These are phyloP conservation scores for Mycena leptocephala DNA, from an alignment of 768 basidiomycete genomes.

Conservation along the genomic window DNA sequence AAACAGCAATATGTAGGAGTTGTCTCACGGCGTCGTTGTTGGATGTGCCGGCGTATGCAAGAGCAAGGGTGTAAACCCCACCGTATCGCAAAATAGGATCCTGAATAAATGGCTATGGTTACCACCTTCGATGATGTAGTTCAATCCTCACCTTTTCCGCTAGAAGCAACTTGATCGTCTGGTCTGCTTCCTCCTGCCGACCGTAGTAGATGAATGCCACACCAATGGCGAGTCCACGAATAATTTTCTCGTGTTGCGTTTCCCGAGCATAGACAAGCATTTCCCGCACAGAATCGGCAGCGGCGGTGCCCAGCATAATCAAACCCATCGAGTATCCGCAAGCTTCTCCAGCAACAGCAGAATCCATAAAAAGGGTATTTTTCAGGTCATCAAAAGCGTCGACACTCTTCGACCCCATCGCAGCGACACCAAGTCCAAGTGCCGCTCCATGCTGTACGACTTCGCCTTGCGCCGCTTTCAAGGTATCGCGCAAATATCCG, in stretches of 20 bases:
- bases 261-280: slow-evolving; percentile 98
- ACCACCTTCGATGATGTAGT: neutral
- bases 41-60: slow-evolving; percentile 97
- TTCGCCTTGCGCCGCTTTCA: slow-evolving; percentile 85
- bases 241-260: slow-evolving; percentile 99
- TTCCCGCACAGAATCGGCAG: slow-evolving; percentile 85
- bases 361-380: slow-evolving; percentile 91
- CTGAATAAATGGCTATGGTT: slow-evolving; percentile 56
- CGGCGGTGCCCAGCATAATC: slow-evolving; percentile 96
- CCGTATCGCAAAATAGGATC: slow-evolving; percentile 98
- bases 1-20: slow-evolving; percentile 96
- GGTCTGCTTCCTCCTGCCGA: slow-evolving; percentile 92
- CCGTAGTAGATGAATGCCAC: slow-evolving; percentile 95
- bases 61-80: slow-evolving; percentile 95
- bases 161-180: slow-evolving; percentile 82
- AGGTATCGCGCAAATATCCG: slow-evolving; percentile 83
- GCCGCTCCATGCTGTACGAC: slow-evolving; percentile 98
- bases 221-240: slow-evolving; percentile 94
- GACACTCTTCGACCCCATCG: slow-evolving; percentile 91
- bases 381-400: slow-evolving; percentile 96
- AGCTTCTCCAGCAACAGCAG: slow-evolving; percentile 96
- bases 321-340: slow-evolving; percentile 98
- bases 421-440: slow-evolving; percentile 95
- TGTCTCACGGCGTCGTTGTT: slow-evolving; percentile 95
- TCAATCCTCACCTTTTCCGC: slow-evolving; percentile 82